Evolutionary conservation across 805 yeast species (phyloP).

Genomic region (Candida mattraensis): DNA sequence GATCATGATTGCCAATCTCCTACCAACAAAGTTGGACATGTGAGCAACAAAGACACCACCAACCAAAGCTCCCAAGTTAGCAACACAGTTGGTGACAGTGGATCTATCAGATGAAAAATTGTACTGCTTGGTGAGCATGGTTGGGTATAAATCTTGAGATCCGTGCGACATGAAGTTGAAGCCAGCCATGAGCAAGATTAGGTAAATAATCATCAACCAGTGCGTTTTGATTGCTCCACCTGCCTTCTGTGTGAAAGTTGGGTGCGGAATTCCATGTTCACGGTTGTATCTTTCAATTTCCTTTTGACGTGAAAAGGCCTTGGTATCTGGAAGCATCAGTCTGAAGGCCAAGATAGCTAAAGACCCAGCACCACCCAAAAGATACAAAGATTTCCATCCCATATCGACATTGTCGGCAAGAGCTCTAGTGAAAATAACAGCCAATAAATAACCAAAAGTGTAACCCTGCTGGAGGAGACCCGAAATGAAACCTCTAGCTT

Average conservation of each 20-base stretch:
- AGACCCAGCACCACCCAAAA: conserved; percentile 67
- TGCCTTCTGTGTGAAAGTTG: conserved; percentile 36
- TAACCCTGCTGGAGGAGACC: conserved; percentile 82
- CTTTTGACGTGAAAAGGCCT: conserved; percentile 46
- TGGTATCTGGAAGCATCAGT: conserved; percentile 49
- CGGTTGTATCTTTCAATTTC: conserved; percentile 34
- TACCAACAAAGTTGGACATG: conserved; percentile 52
- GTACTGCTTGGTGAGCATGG: conserved; percentile 49
- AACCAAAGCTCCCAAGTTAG: conserved; percentile 55
- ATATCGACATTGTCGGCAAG: conserved; percentile 52
- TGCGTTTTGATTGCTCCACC: conserved; percentile 41
- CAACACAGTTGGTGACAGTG: conserved; percentile 57
- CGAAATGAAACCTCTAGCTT: conserved; percentile 57
- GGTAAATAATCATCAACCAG: conserved; percentile 60
- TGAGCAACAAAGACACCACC: conserved; percentile 62
- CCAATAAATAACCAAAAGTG: conserved; percentile 66
- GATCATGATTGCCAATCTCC: conserved; percentile 51
- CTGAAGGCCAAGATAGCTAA: conserved; percentile 43
- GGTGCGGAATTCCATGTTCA: conserved; percentile 32
- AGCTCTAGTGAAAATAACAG: conserved; percentile 64
- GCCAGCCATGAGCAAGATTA: conserved; percentile 60
- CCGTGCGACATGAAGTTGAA: conserved; percentile 65
- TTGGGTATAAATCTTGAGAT: conserved; percentile 62
- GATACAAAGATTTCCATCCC: conserved; percentile 65
- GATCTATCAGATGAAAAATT: conserved; percentile 41